Evolutionary conservation across 352 stramenopile species (phyloP).

Genomic region (Phytophthora capsici): DNA sequence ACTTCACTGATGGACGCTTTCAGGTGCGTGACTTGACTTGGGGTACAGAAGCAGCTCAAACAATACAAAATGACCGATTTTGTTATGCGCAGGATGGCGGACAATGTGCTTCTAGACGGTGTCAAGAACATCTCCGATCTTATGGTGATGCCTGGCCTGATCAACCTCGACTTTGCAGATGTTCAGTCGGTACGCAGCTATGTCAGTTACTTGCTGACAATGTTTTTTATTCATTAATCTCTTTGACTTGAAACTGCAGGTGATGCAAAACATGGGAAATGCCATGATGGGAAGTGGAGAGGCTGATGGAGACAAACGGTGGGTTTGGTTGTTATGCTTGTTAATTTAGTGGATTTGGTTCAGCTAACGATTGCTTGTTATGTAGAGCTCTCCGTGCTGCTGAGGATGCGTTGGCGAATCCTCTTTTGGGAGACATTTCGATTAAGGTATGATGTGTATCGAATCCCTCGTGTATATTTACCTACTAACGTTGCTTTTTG

Average conservation of each 20-base stretch:
- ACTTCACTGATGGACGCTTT: constrained; percentile 91
- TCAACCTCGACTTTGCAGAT: constrained; percentile 90
- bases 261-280: constrained; percentile 90
- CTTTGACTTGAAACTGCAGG: constrained; percentile 31
- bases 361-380: constrained; percentile 10
- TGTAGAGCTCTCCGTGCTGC: constrained; percentile 75
- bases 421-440: constrained; percentile 89
- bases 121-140: constrained; percentile 91
- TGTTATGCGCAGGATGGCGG: constrained; percentile 58
- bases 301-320: constrained; percentile 90
- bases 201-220: background rate
- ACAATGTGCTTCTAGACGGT: constrained; percentile 86
- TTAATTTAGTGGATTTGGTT: background rate
- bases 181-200: constrained; percentile 70
- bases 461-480: too few species aligned
- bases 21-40: constrained; percentile 43
- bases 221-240: background rate
- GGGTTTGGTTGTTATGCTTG: constrained; percentile 3
- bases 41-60: background rate
- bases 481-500: background rate
- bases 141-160: constrained; percentile 90
- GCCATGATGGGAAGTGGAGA: constrained; percentile 94
- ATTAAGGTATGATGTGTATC: constrained; percentile 86
- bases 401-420: constrained; percentile 88
- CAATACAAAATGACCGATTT: background rate